Percentiles rank a stretch among this genome's conserved stretches.
Evolutionary conservation across 768 basidiomycete species (phyloP).

Genomic region (Nevesoporus exiguus): DNA sequence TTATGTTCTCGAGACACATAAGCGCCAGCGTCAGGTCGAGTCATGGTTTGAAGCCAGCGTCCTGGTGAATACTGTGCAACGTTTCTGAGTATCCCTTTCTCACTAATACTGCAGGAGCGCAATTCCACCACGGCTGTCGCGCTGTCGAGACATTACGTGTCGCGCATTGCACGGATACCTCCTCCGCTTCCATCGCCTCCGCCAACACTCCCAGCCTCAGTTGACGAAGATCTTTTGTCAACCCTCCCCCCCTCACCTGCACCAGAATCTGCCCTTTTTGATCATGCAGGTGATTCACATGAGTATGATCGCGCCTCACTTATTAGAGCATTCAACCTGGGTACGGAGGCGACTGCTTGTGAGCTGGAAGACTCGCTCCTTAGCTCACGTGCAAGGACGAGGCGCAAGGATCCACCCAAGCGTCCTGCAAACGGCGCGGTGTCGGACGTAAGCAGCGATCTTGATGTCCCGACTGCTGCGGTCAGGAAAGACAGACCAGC

Average conservation of each 20-base stretch:
- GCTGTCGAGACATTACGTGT: conserved; percentile 35
- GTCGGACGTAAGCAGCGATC: conserved; percentile 60
- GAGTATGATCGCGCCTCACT: conserved; percentile 24
- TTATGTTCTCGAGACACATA: conserved; percentile 69
- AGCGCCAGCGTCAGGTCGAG: conserved; percentile 68
- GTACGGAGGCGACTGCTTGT: conserved; percentile 54
- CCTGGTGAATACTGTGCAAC: conserved; percentile 42
- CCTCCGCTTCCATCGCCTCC: conserved; percentile 40
- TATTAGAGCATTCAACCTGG: conserved; percentile 21
- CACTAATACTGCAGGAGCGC: conserved; percentile 51
- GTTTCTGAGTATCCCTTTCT: not conserved
- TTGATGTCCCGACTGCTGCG: conserved; percentile 40
- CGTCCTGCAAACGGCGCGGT: conserved; percentile 45
- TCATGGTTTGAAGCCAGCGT: conserved; percentile 69
- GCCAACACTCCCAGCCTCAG: conserved; percentile 26
- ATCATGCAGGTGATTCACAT: conserved; percentile 25
- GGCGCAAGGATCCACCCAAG: conserved; percentile 47
- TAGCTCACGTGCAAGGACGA: conserved; percentile 35
- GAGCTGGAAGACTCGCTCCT: conserved; percentile 57
- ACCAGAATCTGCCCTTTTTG: conserved; percentile 29
- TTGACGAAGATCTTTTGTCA: conserved; percentile 36
- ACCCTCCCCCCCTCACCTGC: conserved; percentile 37
- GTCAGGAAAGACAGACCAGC: conserved; percentile 42
- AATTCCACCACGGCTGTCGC: conserved; percentile 56
- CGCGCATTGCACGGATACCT: conserved; percentile 46